These are phyloP conservation scores for Papiliotrema fonsecae DNA, from an alignment of 1,284 basidiomycete genomes.

Conservation along the genomic window DNA sequence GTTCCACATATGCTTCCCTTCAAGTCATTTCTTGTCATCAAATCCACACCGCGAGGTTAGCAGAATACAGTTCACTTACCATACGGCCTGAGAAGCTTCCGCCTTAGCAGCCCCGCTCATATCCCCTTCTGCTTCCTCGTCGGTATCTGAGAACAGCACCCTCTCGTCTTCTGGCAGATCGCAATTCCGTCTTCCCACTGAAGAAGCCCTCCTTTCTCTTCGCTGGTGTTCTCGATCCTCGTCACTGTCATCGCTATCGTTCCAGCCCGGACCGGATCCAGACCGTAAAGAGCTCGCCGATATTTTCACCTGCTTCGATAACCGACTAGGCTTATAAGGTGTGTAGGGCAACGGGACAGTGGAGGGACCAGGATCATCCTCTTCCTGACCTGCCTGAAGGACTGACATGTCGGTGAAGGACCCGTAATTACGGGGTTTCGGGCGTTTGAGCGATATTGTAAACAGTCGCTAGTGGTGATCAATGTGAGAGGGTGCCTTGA, in stretches of 20 bases:
- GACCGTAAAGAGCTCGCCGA: no score
- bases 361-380: slow-evolving; percentile 1
- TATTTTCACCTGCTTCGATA: no score
- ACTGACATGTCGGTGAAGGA: not conserved
- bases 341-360: no score
- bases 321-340: no score
- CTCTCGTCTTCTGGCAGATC: not conserved
- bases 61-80: slow-evolving; percentile 17
- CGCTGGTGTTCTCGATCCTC: no score
- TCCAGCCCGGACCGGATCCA: not conserved
- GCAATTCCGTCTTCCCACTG: not conserved
- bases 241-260: not conserved
- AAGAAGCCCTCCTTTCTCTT: no score
- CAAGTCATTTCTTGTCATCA: no score
- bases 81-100: slow-evolving; percentile 42
- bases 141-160: not conserved
- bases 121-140: not conserved
- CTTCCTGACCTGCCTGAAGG: not conserved
- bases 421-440: not conserved
- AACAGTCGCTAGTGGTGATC: no score
- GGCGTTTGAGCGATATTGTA: slow-evolving; percentile 1
- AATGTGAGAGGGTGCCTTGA: no score
- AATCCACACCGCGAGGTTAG: not conserved
- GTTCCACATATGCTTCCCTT: no score
- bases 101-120: slow-evolving; percentile 34